Conservation (phyloP, 495 filamentous ascomycete species). For the Penicillium dipodomyicola region DNA sequence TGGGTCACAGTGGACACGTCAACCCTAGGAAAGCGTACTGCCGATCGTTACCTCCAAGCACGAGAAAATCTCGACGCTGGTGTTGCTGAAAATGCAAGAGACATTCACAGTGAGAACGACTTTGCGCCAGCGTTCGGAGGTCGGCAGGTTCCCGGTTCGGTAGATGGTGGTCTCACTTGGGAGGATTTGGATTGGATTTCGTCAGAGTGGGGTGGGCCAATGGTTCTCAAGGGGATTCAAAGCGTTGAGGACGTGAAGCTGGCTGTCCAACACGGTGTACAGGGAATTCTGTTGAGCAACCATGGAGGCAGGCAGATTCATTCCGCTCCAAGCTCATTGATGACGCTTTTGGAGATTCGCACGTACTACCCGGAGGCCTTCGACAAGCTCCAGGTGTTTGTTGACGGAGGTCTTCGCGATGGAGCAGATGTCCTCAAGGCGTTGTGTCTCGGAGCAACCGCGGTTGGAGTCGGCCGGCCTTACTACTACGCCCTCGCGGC, state of each 20-base stretch:
- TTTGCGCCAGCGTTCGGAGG: conserved; percentile 20
- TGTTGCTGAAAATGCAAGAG: background rate
- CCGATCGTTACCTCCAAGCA: conserved; percentile 24
- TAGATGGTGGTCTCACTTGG: conserved; percentile 22
- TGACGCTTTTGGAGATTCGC: conserved; percentile 16
- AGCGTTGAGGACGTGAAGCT: conserved; percentile 18
- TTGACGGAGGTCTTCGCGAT: conserved; percentile 19
- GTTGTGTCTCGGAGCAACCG: conserved; percentile 18
- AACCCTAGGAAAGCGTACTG: conserved; percentile 21
- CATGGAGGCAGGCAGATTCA: conserved; percentile 21
- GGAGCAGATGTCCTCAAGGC: conserved; percentile 21
- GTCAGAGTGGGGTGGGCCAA: conserved; percentile 20
- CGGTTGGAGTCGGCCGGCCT: conserved; percentile 18
- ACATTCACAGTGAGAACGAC: conserved; percentile 14
- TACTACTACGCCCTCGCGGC: conserved; percentile 22
- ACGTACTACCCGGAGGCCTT: conserved; percentile 18
- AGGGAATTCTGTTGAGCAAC: conserved; percentile 19
- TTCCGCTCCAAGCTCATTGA: conserved; percentile 15
- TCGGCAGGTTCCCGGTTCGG: conserved; percentile 19
- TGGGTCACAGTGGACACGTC: conserved; percentile 26
- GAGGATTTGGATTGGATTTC: conserved; percentile 20
- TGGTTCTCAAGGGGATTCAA: conserved; percentile 20
- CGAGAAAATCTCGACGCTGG: conserved; percentile 18
- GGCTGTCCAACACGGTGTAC: conserved; percentile 18
- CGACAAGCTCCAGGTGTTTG: conserved; percentile 15